Evolutionary conservation across 768 basidiomycete genomes (phyloP).

Genomic region (Tremella fuciformis): DNA sequence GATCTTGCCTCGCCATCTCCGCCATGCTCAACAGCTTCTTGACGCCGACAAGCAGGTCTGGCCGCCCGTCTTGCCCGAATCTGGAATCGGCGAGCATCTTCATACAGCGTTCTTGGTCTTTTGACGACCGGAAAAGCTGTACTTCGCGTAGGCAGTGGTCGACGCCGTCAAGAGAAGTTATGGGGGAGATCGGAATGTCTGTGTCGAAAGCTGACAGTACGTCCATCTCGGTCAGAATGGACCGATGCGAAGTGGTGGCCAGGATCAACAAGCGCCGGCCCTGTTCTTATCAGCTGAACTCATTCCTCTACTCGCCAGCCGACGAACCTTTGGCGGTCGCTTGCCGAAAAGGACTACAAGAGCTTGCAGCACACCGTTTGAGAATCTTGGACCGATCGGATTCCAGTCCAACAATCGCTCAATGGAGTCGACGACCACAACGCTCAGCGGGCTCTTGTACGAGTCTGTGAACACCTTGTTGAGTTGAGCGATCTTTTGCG

Average conservation of each 20-base stretch:
- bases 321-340: slow-evolving; percentile 80
- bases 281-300: slow-evolving; percentile 54
- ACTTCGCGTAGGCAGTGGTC: slow-evolving; percentile 75
- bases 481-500: slow-evolving; percentile 84
- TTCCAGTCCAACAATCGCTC: slow-evolving; percentile 96
- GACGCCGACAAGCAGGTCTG: slow-evolving; percentile 71
- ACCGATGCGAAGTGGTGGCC: slow-evolving; percentile 83
- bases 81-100: slow-evolving; percentile 70
- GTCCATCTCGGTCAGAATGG: slow-evolving; percentile 82
- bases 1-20: slow-evolving; percentile 97
- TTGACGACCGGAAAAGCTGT: slow-evolving; percentile 64
- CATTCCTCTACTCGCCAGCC: background rate
- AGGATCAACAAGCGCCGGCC: slow-evolving; percentile 87
- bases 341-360: slow-evolving; percentile 81
- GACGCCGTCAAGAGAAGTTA: slow-evolving; percentile 68
- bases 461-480: slow-evolving; percentile 91
- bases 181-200: slow-evolving; percentile 77
- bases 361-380: slow-evolving; percentile 86
- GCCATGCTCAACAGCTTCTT: slow-evolving; percentile 87
- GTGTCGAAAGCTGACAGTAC: slow-evolving; percentile 85
- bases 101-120: slow-evolving; percentile 60
- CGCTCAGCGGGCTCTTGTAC: slow-evolving; percentile 94
- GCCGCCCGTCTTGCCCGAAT: slow-evolving; percentile 59
- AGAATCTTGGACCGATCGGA: slow-evolving; percentile 93
- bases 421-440: slow-evolving; percentile 90